These are phyloP conservation scores for Boletus insuetus DNA, from an alignment of 768 basidiomycete genomes.

Conservation along the genomic window DNA sequence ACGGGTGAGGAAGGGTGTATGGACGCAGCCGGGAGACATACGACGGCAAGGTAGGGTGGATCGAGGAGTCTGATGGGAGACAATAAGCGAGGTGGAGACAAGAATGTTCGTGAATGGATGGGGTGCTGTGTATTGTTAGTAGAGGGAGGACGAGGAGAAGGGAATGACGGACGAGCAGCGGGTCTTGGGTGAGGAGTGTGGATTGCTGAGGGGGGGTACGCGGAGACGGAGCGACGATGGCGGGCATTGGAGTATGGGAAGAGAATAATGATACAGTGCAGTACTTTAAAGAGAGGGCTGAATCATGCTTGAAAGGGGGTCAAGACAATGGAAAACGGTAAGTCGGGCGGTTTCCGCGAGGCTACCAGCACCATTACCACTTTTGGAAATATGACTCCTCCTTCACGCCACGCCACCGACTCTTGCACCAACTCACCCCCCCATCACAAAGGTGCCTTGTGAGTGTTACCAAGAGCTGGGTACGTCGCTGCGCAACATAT, in stretches of 20 bases:
- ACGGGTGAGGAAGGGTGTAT: constrained; percentile 4
- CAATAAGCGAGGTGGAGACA: constrained; percentile 35
- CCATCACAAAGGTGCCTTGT: too few species aligned
- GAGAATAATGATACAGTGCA: constrained; percentile 36
- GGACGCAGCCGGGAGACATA: constrained; percentile 5
- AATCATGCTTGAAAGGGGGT: constrained; percentile 25
- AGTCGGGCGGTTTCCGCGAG: constrained; percentile 22
- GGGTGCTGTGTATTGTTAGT: constrained; percentile 20
- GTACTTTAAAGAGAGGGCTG: constrained; percentile 27
- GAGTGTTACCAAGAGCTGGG: too few species aligned
- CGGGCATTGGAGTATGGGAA: constrained; percentile 30
- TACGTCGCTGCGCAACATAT: too few species aligned
- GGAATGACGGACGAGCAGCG: constrained; percentile 1
- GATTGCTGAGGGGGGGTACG: constrained; percentile 28
- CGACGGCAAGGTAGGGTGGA: constrained; percentile 19
- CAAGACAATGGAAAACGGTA: constrained; percentile 18
- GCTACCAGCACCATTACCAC: constrained; percentile 16
- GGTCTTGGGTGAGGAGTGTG: constrained; percentile 9
- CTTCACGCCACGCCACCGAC: too few species aligned
- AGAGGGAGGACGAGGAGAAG: constrained; percentile 1
- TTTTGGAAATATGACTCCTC: constrained; percentile 27
- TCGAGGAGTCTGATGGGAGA: constrained; percentile 39
- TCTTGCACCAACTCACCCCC: too few species aligned
- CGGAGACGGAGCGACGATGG: constrained; percentile 43
- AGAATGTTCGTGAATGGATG: constrained; percentile 6